A percentile compares a stretch with the other conserved stretches of the same genome.
Evolutionary conservation across 1,284 basidiomycete genomes (phyloP).

Genomic region (Sparassis latifolia): DNA sequence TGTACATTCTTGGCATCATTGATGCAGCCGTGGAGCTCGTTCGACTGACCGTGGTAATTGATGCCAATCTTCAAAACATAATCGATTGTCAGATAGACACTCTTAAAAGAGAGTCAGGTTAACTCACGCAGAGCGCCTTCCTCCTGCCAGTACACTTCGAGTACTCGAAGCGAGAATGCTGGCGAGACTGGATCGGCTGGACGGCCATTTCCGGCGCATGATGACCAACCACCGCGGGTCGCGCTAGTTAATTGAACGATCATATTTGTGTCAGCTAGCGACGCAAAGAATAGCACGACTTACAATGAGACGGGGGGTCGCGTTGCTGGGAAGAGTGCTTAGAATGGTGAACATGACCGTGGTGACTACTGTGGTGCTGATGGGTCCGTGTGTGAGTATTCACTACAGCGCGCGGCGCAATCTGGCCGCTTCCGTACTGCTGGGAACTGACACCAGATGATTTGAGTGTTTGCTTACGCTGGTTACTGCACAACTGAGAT

Average conservation of each 20-base stretch:
- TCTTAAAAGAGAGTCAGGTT: neutral
- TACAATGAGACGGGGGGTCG: neutral
- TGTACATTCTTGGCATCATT: constrained; percentile 77
- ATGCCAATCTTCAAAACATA: constrained; percentile 54
- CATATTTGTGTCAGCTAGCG: neutral
- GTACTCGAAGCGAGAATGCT: constrained; percentile 28
- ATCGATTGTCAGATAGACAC: neutral
- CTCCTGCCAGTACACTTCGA: constrained; percentile 68
- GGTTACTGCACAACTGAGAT: too few relatives aligned
- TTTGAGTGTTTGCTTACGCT: too few relatives aligned
- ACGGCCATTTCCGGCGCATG: constrained; percentile 2
- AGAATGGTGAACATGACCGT: neutral
- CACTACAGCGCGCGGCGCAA: too few relatives aligned
- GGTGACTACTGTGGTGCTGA: neutral
- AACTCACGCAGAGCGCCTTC: constrained; percentile 67
- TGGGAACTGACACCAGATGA: too few relatives aligned
- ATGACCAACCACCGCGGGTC: constrained; percentile 2
- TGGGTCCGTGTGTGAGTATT: neutral
- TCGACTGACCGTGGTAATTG: constrained; percentile 65
- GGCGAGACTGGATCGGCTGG: neutral
- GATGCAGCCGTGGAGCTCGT: constrained; percentile 71
- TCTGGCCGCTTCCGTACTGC: too few relatives aligned
- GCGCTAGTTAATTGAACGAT: neutral
- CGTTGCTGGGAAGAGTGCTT: neutral
- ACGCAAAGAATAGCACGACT: neutral